Percentiles rank a stretch among this genome's conserved stretches.
phyloP scores from a whole-genome alignment of 169 alveolate species.

The Eimeria zaria region DNA sequence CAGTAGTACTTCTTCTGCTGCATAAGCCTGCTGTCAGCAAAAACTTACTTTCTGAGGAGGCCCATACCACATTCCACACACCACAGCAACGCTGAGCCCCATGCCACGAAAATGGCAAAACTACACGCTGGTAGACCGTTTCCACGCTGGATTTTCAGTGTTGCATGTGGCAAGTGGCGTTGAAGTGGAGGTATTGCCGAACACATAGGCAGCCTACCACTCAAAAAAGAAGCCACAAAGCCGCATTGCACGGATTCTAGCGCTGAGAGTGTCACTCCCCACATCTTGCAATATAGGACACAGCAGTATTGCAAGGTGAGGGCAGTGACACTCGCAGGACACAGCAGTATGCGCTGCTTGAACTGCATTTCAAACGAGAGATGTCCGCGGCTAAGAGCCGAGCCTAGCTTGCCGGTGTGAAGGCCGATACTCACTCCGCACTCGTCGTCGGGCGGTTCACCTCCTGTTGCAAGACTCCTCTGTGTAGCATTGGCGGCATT shows the following conservation, averaged over 20 bases:
- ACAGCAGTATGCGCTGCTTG: background rate
- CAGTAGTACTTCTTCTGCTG: background rate
- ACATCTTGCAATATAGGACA: background rate
- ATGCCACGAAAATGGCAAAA: background rate
- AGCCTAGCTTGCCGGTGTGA: background rate
- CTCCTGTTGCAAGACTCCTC: background rate
- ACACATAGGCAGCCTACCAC: background rate
- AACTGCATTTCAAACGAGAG: background rate
- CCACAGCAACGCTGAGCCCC: background rate
- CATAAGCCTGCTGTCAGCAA: background rate
- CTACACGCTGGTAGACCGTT: background rate
- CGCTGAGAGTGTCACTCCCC: background rate
- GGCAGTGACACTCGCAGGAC: too few species aligned
- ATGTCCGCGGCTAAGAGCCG: background rate
- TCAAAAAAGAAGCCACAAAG: background rate
- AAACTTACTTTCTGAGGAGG: background rate
- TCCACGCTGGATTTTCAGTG: background rate
- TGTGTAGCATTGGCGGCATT: background rate
- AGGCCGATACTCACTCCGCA: background rate
- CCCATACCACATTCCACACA: background rate
- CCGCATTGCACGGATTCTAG: background rate
- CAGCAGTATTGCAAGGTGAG: too few species aligned
- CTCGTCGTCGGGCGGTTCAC: background rate
- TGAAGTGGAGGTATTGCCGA: background rate
- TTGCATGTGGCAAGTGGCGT: background rate